Conservation (phyloP, 73 alveolate genomes). For the Uronychia binucleata region DNA sequence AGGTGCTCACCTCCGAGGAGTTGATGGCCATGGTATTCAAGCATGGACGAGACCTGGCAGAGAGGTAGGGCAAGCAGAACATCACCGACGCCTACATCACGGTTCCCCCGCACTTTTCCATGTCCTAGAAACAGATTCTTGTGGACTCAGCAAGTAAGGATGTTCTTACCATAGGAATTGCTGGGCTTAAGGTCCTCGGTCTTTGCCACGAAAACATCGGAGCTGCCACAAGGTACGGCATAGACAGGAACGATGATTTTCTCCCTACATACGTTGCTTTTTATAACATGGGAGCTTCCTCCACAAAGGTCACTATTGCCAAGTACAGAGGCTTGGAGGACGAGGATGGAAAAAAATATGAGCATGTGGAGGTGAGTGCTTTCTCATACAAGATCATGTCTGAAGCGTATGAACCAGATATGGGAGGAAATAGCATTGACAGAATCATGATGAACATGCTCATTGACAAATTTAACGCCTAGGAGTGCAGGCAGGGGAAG, state of each 20-base stretch:
- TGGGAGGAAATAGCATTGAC: conserved; percentile 47
- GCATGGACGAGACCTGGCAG: conserved; percentile 52
- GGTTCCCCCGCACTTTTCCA: conserved; percentile 72
- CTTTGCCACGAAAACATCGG: conserved; percentile 91
- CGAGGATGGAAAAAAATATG: conserved; percentile 3
- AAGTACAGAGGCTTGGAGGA: conserved; percentile 30
- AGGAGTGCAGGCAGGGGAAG: conserved; percentile 30
- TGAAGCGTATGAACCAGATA: conserved; percentile 19
- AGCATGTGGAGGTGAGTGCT: conserved; percentile 4
- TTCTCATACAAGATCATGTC: conserved; percentile 4
- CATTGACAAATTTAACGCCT: conserved; percentile 40
- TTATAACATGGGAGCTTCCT: conserved; percentile 90
- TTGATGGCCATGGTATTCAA: conserved; percentile 69
- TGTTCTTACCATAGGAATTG: conserved; percentile 36
- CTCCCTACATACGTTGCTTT: conserved; percentile 55
- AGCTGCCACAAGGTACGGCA: conserved; percentile 88
- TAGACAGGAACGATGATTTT: conserved; percentile 62
- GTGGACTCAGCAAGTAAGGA: conserved; percentile 24
- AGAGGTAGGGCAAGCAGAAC: conserved; percentile 39
- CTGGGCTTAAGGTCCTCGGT: conserved; percentile 79
- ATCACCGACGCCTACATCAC: conserved; percentile 72
- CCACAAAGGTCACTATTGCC: conserved; percentile 77
- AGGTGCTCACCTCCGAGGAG: conserved; percentile 55
- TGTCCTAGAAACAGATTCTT: conserved; percentile 43
- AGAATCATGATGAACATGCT: conserved; percentile 26